phyloP scores from a whole-genome alignment of 2,329 filamentous ascomycete genomes.

The Aspergillus eucalypticola region DNA sequence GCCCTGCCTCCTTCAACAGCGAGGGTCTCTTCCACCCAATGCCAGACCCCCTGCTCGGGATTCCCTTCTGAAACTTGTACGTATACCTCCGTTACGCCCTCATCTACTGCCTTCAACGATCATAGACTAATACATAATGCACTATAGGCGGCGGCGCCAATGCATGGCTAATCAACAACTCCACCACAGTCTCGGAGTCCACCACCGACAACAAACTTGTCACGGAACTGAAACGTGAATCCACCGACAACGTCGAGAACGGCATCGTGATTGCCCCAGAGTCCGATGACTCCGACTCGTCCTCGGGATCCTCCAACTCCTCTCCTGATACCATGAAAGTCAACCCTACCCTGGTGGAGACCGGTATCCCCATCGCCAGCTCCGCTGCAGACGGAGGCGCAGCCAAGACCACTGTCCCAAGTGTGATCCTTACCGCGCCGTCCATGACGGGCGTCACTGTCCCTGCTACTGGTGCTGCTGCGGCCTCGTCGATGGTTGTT shows the following conservation, averaged over 20 bases:
- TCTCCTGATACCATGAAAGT: slow-evolving; percentile 12
- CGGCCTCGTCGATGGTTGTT: neutral
- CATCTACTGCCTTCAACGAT: too few species aligned
- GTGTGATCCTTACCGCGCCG: neutral
- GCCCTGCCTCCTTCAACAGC: slow-evolving; percentile 16
- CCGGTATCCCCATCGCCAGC: slow-evolving; percentile 13
- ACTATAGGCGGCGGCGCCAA: slow-evolving; percentile 12
- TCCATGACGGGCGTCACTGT: neutral
- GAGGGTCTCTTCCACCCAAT: slow-evolving; percentile 24
- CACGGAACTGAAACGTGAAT: neutral
- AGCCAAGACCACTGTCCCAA: neutral
- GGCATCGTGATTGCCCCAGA: slow-evolving; percentile 7
- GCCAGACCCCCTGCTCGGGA: slow-evolving; percentile 23
- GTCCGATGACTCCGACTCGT: slow-evolving; percentile 11
- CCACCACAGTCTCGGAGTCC: slow-evolving; percentile 1
- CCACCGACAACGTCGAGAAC: neutral
- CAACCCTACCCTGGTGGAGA: slow-evolving; percentile 17
- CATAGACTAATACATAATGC: neutral
- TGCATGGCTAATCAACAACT: slow-evolving; percentile 19
- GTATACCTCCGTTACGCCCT: neutral
- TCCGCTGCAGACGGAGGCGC: neutral
- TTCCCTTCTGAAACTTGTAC: slow-evolving; percentile 25
- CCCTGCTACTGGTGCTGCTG: neutral
- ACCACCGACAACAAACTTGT: neutral
- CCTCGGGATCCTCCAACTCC: slow-evolving; percentile 15